Evolutionary conservation across 2,329 filamentous ascomycete species (phyloP).

Genomic region (Xylaria hypoxylon): DNA sequence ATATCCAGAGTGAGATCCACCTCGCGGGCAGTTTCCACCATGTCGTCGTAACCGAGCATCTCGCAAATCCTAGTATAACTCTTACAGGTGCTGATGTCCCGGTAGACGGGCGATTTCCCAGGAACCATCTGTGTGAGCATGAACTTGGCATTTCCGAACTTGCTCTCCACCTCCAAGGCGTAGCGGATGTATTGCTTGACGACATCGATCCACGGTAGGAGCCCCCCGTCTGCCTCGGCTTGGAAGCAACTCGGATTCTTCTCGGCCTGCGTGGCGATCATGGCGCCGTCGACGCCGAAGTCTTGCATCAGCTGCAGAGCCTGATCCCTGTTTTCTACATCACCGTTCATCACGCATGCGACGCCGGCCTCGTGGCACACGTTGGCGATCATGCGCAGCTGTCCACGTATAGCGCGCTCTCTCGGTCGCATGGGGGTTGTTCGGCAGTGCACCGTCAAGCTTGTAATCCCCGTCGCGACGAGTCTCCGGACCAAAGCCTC

Average conservation of each 20-base stretch:
- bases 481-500: conserved; percentile 81
- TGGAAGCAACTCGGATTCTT: conserved; percentile 91
- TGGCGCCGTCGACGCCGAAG: conserved; percentile 90
- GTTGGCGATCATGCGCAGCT: conserved; percentile 84
- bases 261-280: conserved; percentile 96
- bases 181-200: conserved; percentile 79
- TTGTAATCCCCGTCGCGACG: conserved; percentile 88
- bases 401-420: conserved; percentile 85
- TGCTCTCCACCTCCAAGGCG: conserved; percentile 83
- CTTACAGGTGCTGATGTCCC: conserved; percentile 71
- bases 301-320: conserved; percentile 78
- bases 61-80: conserved; percentile 78
- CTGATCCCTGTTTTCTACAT: conserved; percentile 81
- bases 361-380: conserved; percentile 88
- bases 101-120: conserved; percentile 76
- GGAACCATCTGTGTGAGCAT: conserved; percentile 87
- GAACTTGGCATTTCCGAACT: conserved; percentile 93
- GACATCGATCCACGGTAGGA: conserved; percentile 80
- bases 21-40: conserved; percentile 72
- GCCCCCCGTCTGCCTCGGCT: conserved; percentile 70
- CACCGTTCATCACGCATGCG: conserved; percentile 95
- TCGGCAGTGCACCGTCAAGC: conserved; percentile 92
- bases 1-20: conserved; percentile 74
- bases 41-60: conserved; percentile 71
- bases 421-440: conserved; percentile 95